Evolutionary conservation across 768 basidiomycete species (phyloP).

Genomic region (Phallus indusiatus): DNA sequence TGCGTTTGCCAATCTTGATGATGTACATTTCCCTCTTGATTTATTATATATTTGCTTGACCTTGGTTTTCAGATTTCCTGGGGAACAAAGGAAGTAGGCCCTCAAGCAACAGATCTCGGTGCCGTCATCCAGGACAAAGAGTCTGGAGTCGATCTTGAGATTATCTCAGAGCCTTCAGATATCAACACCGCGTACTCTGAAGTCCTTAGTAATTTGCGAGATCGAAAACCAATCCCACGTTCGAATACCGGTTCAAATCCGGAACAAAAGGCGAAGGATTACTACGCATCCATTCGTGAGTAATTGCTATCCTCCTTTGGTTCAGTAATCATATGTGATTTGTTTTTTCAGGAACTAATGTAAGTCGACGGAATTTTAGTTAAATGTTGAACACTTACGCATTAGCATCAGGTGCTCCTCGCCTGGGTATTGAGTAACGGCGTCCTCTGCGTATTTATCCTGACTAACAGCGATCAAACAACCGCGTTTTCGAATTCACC

Average conservation of each 20-base stretch:
- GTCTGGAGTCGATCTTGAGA: constrained; percentile 80
- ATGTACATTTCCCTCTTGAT: constrained; percentile 37
- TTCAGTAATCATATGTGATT: neutral
- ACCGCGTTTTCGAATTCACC: constrained; percentile 47
- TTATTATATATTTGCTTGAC: neutral
- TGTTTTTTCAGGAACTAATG: constrained; percentile 4
- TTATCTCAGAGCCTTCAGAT: constrained; percentile 73
- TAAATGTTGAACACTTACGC: constrained; percentile 27
- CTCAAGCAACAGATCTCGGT: constrained; percentile 69
- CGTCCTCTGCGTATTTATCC: constrained; percentile 56
- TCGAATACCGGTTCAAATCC: constrained; percentile 25
- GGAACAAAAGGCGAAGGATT: constrained; percentile 64
- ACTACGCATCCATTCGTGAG: constrained; percentile 77
- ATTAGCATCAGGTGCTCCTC: constrained; percentile 13
- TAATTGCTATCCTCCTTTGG: neutral
- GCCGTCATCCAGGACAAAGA: constrained; percentile 72
- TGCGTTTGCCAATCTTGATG: constrained; percentile 79
- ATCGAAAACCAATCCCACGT: constrained; percentile 18
- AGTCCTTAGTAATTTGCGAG: constrained; percentile 57
- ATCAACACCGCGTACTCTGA: constrained; percentile 81
- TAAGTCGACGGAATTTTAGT: neutral
- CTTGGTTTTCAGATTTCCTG: constrained; percentile 57
- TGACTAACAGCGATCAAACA: constrained; percentile 49
- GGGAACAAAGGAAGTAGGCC: constrained; percentile 75
- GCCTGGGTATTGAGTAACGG: constrained; percentile 35